Conservation (phyloP, 2,329 filamentous ascomycete genomes). For the Fusarium multiceps region DNA sequence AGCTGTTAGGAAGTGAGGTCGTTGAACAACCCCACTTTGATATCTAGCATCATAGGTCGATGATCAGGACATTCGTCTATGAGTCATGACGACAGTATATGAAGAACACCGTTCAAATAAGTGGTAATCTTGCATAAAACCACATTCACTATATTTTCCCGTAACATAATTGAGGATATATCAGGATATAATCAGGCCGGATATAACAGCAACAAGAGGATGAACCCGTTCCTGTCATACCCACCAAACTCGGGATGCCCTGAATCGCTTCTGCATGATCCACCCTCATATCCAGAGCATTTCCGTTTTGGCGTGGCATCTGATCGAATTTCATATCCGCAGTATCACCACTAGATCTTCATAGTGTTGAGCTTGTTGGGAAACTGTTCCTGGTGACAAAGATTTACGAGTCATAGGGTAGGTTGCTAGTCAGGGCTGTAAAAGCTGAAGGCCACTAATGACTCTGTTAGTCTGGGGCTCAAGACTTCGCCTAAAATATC, state of each 20-base stretch:
- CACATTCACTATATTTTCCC: background rate
- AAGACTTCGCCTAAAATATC: background rate
- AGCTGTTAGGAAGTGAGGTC: slow-evolving; percentile 5
- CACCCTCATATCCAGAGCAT: slow-evolving; percentile 22
- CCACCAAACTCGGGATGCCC: background rate
- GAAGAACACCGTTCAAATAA: background rate
- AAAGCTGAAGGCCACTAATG: background rate
- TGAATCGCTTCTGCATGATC: background rate
- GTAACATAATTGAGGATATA: background rate
- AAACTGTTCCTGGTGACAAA: background rate
- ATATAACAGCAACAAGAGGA: background rate
- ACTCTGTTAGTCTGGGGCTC: background rate
- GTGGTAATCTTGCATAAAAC: background rate
- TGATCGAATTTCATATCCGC: slow-evolving; percentile 10
- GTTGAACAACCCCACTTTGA: slow-evolving; percentile 31
- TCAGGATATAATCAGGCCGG: background rate
- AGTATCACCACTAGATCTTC: slow-evolving; percentile 25
- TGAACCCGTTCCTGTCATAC: background rate
- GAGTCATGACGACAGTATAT: slow-evolving; percentile 32
- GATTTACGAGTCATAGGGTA: background rate
- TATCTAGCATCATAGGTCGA: slow-evolving; percentile 26
- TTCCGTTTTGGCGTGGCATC: slow-evolving; percentile 11
- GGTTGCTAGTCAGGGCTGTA: slow-evolving; percentile 5
- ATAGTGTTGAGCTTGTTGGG: slow-evolving; percentile 19
- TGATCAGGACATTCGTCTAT: slow-evolving; percentile 23